Evolutionary conservation across 1,284 basidiomycete species (phyloP).

Genomic region (Melampsora larici-populina): DNA sequence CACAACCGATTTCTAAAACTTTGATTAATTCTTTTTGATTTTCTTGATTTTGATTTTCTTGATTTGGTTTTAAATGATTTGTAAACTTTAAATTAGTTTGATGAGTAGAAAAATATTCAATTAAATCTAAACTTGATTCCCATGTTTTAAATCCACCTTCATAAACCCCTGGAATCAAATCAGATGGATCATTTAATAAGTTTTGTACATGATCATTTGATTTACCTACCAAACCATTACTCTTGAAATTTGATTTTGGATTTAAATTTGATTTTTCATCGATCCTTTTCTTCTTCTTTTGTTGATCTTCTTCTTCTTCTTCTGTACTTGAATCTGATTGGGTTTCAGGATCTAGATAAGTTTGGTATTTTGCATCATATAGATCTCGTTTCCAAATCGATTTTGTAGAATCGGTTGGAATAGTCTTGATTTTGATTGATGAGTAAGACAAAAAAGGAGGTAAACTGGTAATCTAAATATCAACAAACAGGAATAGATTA

Average conservation of each 20-base stretch:
- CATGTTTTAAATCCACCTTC: slow-evolving; percentile 97
- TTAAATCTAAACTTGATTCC: slow-evolving; percentile 90
- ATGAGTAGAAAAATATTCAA: not conserved
- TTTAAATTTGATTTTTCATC: not conserved
- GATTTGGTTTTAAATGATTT: no score
- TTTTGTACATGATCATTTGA: slow-evolving; percentile 2
- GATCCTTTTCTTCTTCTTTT: slow-evolving; percentile 47
- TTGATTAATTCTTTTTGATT: not conserved
- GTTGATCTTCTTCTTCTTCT: slow-evolving; percentile 50
- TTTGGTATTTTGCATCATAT: slow-evolving; percentile 87
- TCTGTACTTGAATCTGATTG: slow-evolving; percentile 49
- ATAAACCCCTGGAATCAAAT: slow-evolving; percentile 86
- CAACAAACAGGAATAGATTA: not conserved
- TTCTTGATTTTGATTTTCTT: no score
- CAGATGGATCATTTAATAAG: slow-evolving; percentile 66
- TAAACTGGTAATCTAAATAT: slow-evolving; percentile 21
- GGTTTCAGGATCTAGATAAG: slow-evolving; percentile 17
- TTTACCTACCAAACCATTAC: not conserved
- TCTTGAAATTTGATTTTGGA: not conserved
- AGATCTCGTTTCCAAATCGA: slow-evolving; percentile 73
- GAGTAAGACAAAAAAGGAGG: slow-evolving; percentile 38
- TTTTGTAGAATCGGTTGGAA: not conserved
- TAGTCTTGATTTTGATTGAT: slow-evolving; percentile 8
- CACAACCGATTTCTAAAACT: slow-evolving; percentile 38
- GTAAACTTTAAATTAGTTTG: slow-evolving; percentile 17